Evolutionary conservation across 306 rosid genomes (phyloP).

Genomic region (Vigna hirtella): DNA sequence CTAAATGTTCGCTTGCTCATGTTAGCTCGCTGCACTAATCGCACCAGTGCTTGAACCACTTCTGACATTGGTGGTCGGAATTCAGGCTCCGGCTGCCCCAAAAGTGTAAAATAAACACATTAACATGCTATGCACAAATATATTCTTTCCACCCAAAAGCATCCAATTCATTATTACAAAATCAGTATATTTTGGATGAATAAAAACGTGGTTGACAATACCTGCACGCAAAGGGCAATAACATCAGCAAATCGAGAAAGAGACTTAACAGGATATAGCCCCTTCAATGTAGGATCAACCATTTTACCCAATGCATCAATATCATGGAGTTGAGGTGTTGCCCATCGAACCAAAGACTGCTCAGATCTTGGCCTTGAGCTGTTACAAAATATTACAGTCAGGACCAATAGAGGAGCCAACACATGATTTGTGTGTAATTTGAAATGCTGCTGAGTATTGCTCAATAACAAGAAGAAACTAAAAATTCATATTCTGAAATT

Average conservation of each 20-base stretch:
- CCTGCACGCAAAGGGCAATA: constrained; percentile 97
- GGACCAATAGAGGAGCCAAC: background rate
- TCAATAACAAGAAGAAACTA: background rate
- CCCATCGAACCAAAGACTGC: constrained; percentile 97
- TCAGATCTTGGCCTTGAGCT: constrained; percentile 87
- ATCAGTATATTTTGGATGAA: background rate
- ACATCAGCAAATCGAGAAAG: constrained; percentile 97
- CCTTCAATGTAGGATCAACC: constrained; percentile 89
- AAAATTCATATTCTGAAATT: background rate
- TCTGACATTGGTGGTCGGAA: constrained; percentile 99
- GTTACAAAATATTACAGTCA: constrained; percentile 46
- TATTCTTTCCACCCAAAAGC: background rate
- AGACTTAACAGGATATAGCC: constrained; percentile 93
- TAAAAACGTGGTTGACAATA: constrained; percentile 41
- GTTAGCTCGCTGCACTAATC: constrained; percentile 93
- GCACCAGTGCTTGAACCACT: constrained; percentile 92
- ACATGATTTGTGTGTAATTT: constrained; percentile 15
- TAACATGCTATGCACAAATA: background rate
- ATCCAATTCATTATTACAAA: background rate
- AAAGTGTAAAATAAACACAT: constrained; percentile 3
- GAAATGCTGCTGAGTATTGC: constrained; percentile 16
- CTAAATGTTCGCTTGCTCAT: constrained; percentile 97
- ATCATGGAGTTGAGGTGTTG: constrained; percentile 97
- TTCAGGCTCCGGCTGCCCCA: constrained; percentile 91
- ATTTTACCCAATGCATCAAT: constrained; percentile 89